phyloP scores from a whole-genome alignment of 192 early-diverging fungal genomes.

The Coemansia sp. region DNA sequence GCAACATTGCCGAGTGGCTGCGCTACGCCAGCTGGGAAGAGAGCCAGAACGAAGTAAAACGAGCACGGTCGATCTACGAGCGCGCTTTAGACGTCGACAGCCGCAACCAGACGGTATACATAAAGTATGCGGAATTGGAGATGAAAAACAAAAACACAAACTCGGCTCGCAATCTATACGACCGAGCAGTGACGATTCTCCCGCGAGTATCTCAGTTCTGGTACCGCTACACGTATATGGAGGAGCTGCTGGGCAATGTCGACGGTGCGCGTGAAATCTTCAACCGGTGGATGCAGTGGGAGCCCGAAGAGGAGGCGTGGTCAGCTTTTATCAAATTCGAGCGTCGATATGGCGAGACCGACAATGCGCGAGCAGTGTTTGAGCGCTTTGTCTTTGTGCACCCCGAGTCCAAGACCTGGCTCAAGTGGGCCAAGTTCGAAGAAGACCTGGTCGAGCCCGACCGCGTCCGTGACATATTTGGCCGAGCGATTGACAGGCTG shows the following conservation, averaged over 20 bases:
- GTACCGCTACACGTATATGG: constrained; percentile 99
- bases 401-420: constrained; percentile 93
- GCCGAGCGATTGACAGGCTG: constrained; percentile 81
- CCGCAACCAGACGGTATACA: constrained; percentile 82
- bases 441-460: constrained; percentile 77
- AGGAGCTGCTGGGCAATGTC: constrained; percentile 92
- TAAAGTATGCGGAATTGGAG: constrained; percentile 97
- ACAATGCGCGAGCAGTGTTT: constrained; percentile 78
- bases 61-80: constrained; percentile 87
- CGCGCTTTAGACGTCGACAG: constrained; percentile 91
- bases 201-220: constrained; percentile 85
- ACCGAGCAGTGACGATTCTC: constrained; percentile 85
- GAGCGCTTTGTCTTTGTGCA: constrained; percentile 86
- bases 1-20: constrained; percentile 87
- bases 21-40: constrained; percentile 99
- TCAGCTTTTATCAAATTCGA: constrained; percentile 95
- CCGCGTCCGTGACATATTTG: constrained; percentile 81
- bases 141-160: constrained; percentile 97
- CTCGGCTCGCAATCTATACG: constrained; percentile 91
- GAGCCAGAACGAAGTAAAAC: constrained; percentile 81
- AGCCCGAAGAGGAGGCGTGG: constrained; percentile 92
- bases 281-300: constrained; percentile 99
- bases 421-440: constrained; percentile 96
- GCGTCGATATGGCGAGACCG: constrained; percentile 81
- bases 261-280: constrained; percentile 89